A percentile compares a stretch with the other conserved stretches of the same genome.
phyloP scores from a whole-genome alignment of 73 alveolate species.

The Effrenium voratum region DNA sequence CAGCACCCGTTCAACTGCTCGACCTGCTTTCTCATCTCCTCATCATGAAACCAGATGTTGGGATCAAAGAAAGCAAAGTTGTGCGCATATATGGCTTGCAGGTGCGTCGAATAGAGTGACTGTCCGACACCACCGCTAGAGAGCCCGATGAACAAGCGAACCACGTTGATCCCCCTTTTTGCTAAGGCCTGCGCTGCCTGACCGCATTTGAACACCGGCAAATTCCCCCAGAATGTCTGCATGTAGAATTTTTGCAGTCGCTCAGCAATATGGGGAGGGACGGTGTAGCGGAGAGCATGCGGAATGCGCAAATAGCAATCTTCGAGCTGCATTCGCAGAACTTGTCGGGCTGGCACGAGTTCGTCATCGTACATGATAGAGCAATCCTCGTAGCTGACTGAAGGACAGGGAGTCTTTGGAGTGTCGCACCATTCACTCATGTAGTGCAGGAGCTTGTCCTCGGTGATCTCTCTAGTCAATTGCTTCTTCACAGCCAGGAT shows the following conservation, averaged over 20 bases:
- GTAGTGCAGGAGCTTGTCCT: too few relatives aligned
- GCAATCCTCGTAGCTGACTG: too few relatives aligned
- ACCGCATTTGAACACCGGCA: not conserved
- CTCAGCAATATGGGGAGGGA: not conserved
- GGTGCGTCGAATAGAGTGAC: not conserved
- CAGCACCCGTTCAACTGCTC: not conserved
- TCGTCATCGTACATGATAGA: too few relatives aligned
- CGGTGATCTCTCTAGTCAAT: too few relatives aligned
- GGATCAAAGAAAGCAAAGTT: not conserved
- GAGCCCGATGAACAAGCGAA: not conserved
- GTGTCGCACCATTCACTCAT: too few relatives aligned
- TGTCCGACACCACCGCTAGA: not conserved
- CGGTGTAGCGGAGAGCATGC: not conserved
- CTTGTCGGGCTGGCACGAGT: too few relatives aligned
- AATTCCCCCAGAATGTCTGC: not conserved
- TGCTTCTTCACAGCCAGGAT: too few relatives aligned
- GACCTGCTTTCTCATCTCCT: slow-evolving; percentile 18
- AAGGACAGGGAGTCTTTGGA: too few relatives aligned
- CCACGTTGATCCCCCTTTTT: not conserved
- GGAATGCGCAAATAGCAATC: not conserved
- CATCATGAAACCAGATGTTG: not conserved
- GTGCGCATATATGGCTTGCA: not conserved
- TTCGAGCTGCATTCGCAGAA: not conserved
- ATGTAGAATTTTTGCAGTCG: not conserved
- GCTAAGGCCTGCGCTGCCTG: not conserved